Conservation (phyloP, 2,329 filamentous ascomycete species). For the Aspergillus phoenicis region DNA sequence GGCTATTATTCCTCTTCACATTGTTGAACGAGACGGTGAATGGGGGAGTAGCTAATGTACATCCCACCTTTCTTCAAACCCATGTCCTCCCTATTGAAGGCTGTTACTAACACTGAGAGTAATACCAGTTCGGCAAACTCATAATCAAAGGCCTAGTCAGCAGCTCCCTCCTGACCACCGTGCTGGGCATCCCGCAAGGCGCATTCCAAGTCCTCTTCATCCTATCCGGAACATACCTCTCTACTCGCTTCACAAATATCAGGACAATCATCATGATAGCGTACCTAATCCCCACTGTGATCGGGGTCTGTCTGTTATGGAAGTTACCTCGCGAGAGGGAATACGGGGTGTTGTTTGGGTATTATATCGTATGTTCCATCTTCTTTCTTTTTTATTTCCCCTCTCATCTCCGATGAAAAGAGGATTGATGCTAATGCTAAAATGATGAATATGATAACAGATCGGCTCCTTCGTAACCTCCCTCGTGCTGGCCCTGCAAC, state of each 20-base stretch:
- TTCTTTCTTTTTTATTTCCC: too few species aligned
- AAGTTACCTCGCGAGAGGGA: conserved; percentile 48
- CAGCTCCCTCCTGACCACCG: conserved; percentile 52
- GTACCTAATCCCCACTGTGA: conserved; percentile 56
- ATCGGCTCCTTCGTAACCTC: conserved; percentile 53
- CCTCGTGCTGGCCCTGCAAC: conserved; percentile 55
- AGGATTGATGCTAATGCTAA: not conserved
- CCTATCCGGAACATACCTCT: conserved; percentile 55
- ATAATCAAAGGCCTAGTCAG: conserved; percentile 54
- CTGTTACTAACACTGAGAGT: too few species aligned
- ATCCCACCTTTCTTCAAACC: not conserved
- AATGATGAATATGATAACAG: not conserved
- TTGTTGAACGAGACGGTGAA: conserved; percentile 57
- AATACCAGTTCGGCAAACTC: conserved; percentile 51
- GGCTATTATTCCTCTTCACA: conserved; percentile 49
- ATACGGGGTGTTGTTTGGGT: conserved; percentile 54
- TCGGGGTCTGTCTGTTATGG: conserved; percentile 56
- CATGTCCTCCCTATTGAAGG: too few species aligned
- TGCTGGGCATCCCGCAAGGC: conserved; percentile 58
- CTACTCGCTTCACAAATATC: conserved; percentile 54
- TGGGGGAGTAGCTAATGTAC: conserved; percentile 54
- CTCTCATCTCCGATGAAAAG: not conserved
- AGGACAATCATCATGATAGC: conserved; percentile 57
- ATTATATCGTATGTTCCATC: conserved; percentile 47
- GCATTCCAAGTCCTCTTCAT: conserved; percentile 57